Base-by-base conservation (phyloP, 1,284 basidiomycete genomes). In the Erythrobasidium hasegawianum region DNA sequence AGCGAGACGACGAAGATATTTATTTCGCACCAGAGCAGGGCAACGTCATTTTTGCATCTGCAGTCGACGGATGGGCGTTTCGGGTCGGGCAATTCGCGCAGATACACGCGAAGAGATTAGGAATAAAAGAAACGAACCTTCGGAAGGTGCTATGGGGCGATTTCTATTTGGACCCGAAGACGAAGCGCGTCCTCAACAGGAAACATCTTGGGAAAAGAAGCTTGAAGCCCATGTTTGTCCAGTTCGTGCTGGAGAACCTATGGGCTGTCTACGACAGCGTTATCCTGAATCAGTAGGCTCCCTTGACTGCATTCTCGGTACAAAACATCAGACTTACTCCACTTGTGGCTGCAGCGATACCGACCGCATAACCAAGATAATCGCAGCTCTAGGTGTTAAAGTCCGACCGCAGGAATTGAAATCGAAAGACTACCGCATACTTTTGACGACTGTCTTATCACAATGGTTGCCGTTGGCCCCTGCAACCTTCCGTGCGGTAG, bases 31-130 rank as follows among this genome's bases (percentile, higher is more conserved):
- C 96, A 0, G 89, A 95, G 74, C 85, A 86, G 67, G 96, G 96
- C 22, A 98, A 97, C 75, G 96, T 99, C 49, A 84, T 98, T 50
- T 99, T 99, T 76, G 90, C 95, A 0, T 93, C 89, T 39, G 96
- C 96, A 2, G 86, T 97, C 66, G 93, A 97, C 75, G 93, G 94
- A 2, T 98, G 96, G 95, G 96, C 94, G 0, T 99, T 99, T 81
- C 84, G 95, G 38, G 84, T 97, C 8, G 87, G 88, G 67, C 90
- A 90, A 72, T 99, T 99, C 75, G 91, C 96, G 0, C 86, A 93
- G 74, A 81, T 98, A 11, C 98, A 95, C 78, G 88, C 90, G 1
- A 83, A 85, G 24, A 97, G 97, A 78, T 83, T 99, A 20, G 90
- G 90, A 16, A 88, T 97, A 75, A 89, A 90, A 75, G 95, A 97